Evolutionary conservation across 139 green algal species (phyloP).

Genomic region (Haematococcus lacustris): DNA sequence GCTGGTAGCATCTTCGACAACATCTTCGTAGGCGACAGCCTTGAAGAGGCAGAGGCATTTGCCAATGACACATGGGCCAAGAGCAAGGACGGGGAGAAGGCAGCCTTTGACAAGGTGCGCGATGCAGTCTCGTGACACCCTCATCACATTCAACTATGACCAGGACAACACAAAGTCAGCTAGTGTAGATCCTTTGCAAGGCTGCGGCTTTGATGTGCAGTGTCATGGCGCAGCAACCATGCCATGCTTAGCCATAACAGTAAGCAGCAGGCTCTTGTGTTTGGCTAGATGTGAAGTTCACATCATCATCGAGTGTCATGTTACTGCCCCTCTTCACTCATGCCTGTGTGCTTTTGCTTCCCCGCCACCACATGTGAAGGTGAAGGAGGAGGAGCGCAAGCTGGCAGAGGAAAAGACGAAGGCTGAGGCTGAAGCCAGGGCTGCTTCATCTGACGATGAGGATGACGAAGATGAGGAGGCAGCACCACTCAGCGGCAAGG

Average conservation of each 20-base stretch:
- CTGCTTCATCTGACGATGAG: constrained; percentile 9
- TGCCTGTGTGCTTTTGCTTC: background rate
- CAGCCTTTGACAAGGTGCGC: constrained; percentile 41
- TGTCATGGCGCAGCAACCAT: background rate
- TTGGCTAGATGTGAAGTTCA: too few species aligned
- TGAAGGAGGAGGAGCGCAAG: constrained; percentile 28
- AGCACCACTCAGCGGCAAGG: constrained; percentile 3
- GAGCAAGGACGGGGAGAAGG: constrained; percentile 71
- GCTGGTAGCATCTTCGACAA: constrained; percentile 86
- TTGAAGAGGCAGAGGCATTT: constrained; percentile 63
- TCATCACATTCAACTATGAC: background rate
- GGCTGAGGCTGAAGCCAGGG: background rate
- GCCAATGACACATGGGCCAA: constrained; percentile 68
- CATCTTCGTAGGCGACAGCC: constrained; percentile 76
- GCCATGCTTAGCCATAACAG: too few species aligned
- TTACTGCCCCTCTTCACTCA: background rate
- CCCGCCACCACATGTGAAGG: constrained; percentile 5
- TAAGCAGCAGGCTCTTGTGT: too few species aligned
- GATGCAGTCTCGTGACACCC: background rate
- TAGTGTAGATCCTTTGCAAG: background rate
- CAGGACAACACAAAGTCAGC: background rate
- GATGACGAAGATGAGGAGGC: constrained; percentile 24
- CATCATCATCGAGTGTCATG: background rate
- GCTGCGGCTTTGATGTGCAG: background rate
- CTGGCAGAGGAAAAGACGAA: constrained; percentile 10